These are phyloP conservation scores for Saturnispora serradocipensis DNA, from an alignment of 805 yeast species.

Conservation along the genomic window DNA sequence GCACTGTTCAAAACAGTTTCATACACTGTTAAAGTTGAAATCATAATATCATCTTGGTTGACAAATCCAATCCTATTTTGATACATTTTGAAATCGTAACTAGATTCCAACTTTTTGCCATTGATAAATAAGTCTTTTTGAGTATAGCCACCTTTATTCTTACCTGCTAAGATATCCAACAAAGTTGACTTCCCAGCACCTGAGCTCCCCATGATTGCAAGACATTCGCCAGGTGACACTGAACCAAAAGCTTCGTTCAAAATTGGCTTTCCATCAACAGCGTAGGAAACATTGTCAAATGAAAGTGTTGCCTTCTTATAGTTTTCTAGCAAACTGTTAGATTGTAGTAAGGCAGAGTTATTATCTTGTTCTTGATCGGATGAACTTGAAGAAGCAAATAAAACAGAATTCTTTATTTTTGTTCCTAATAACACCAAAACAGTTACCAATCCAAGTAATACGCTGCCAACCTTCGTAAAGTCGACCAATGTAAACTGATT, in stretches of 20 bases:
- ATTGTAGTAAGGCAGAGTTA: constrained; percentile 16
- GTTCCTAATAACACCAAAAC: constrained; percentile 35
- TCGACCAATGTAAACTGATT: constrained; percentile 37
- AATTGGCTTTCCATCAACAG: constrained; percentile 43
- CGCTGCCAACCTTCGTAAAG: constrained; percentile 36
- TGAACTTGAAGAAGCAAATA: constrained; percentile 34
- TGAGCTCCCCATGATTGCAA: constrained; percentile 97
- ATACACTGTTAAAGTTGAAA: constrained; percentile 90
- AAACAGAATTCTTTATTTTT: constrained; percentile 51
- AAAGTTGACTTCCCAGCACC: constrained; percentile 98
- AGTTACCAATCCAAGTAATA: constrained; percentile 35
- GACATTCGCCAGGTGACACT: constrained; percentile 77
- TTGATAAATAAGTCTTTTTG: constrained; percentile 67
- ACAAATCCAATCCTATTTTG: constrained; percentile 81
- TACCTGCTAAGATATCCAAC: constrained; percentile 83
- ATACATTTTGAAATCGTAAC: constrained; percentile 34
- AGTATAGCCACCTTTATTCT: constrained; percentile 66
- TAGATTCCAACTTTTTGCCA: constrained; percentile 40
- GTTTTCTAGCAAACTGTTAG: constrained; percentile 31
- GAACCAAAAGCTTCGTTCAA: constrained; percentile 61
- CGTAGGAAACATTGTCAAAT: constrained; percentile 64
- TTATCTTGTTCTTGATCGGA: constrained; percentile 23
- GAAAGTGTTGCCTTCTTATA: constrained; percentile 64
- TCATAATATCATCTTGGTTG: constrained; percentile 85
- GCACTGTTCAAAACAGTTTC: constrained; percentile 95